Evolutionary conservation across 2,329 filamentous ascomycete genomes (phyloP).

Genomic region (Orbilia ellipsospora): DNA sequence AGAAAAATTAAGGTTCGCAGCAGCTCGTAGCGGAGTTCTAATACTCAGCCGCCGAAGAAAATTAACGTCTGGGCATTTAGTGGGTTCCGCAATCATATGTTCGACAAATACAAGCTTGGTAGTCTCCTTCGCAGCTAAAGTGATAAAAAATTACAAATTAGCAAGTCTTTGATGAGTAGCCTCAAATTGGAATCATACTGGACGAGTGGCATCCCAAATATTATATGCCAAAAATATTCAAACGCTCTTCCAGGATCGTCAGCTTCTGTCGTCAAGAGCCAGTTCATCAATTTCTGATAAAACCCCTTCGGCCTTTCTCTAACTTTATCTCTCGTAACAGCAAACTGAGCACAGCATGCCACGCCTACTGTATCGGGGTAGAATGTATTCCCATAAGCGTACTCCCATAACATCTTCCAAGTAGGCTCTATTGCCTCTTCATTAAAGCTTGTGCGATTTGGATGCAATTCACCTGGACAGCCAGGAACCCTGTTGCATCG

Average conservation of each 20-base stretch:
- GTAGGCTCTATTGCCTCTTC: slow-evolving; percentile 61
- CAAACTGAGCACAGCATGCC: slow-evolving; percentile 75
- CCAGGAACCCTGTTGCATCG: slow-evolving; percentile 71
- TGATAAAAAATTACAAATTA: background rate
- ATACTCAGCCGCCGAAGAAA: no score
- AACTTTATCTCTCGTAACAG: slow-evolving; percentile 69
- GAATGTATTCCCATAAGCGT: slow-evolving; percentile 26
- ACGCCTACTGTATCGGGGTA: slow-evolving; percentile 65
- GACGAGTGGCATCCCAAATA: slow-evolving; percentile 61
- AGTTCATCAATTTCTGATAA: slow-evolving; percentile 70
- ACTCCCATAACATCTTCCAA: slow-evolving; percentile 36
- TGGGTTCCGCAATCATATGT: slow-evolving; percentile 24
- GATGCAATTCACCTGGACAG: slow-evolving; percentile 68
- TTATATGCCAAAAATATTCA: slow-evolving; percentile 75
- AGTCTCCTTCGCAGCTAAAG: slow-evolving; percentile 27
- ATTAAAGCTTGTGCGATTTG: slow-evolving; percentile 61
- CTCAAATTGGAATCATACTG: slow-evolving; percentile 25
- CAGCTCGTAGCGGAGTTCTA: no score
- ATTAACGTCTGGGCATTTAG: no score
- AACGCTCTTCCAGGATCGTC: slow-evolving; percentile 70
- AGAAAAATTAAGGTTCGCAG: no score
- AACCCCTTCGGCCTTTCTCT: slow-evolving; percentile 66
- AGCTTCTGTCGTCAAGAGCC: slow-evolving; percentile 70
- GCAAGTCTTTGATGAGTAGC: background rate
- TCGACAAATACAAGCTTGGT: slow-evolving; percentile 32